Conservation (phyloP, 768 basidiomycete genomes). For the Auricularia sp. region DNA sequence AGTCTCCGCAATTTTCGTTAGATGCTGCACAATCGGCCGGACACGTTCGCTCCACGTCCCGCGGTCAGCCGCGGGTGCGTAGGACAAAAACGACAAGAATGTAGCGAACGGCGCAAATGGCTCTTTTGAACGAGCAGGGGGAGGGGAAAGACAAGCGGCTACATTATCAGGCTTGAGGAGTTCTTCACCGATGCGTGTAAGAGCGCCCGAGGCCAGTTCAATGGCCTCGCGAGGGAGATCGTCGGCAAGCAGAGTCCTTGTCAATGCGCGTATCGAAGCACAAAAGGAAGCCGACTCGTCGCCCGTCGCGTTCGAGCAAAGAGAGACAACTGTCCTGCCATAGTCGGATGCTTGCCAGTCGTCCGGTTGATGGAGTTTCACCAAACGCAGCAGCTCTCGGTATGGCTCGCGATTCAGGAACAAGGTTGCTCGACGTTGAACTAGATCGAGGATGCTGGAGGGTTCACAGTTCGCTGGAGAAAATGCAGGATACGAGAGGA, state of each 20-base stretch:
- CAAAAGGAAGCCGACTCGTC: background rate
- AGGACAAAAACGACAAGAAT: background rate
- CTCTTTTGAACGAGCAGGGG: background rate
- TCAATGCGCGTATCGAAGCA: background rate
- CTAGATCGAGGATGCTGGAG: background rate
- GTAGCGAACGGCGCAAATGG: background rate
- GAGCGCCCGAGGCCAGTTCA: background rate
- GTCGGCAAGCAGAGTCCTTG: background rate
- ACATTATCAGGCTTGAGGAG: background rate
- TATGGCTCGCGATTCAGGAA: background rate
- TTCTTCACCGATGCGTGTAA: background rate
- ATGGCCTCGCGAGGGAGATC: background rate
- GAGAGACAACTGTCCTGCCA: background rate
- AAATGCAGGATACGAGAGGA: background rate
- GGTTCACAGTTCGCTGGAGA: background rate
- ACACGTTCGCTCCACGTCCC: background rate
- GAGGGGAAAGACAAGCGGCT: background rate
- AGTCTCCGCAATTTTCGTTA: background rate
- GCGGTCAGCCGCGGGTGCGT: background rate
- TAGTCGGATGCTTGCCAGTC: background rate
- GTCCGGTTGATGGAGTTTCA: background rate
- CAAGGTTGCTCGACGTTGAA: background rate
- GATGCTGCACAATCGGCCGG: background rate
- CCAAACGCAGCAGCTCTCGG: background rate
- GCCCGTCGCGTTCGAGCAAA: background rate